A percentile compares a stretch with the other conserved stretches of the same genome.
phyloP scores from a whole-genome alignment of 192 early-diverging fungal species.

The Chytriomyces hyalinus region DNA sequence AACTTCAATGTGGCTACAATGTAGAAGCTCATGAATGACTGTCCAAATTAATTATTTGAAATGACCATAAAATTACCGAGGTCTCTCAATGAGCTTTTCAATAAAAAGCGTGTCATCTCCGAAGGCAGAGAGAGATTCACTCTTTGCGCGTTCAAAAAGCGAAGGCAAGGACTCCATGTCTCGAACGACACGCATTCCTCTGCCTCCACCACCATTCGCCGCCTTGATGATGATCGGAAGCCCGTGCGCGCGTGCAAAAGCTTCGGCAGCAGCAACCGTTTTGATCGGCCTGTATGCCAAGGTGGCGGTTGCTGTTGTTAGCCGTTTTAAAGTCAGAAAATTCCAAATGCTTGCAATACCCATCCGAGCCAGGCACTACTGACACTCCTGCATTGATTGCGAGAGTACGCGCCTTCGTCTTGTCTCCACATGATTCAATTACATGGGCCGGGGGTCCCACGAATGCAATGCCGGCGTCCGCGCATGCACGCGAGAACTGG shows the following conservation, averaged over 20 bases:
- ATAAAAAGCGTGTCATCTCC: constrained; percentile 96
- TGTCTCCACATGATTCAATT: constrained; percentile 91
- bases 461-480: constrained; percentile 88
- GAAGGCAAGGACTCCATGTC: constrained; percentile 72
- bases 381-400: constrained; percentile 53
- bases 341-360: background rate
- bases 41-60: background rate
- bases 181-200: constrained; percentile 93
- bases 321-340: background rate
- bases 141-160: constrained; percentile 82
- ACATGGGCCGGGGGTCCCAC: constrained; percentile 84
- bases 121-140: constrained; percentile 92
- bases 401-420: constrained; percentile 87
- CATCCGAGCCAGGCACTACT: constrained; percentile 54
- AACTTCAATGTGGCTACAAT: constrained; percentile 89
- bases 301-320: background rate
- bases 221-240: constrained; percentile 97
- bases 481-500: constrained; percentile 86
- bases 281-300: background rate
- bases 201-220: constrained; percentile 93
- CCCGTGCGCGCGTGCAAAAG: constrained; percentile 79
- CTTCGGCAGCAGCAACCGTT: constrained; percentile 62
- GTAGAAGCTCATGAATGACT: too few species aligned
- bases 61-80: constrained; percentile 49
- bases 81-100: constrained; percentile 89